Conservation (phyloP, 805 yeast genomes). For the Suhomyces kilbournensis region DNA sequence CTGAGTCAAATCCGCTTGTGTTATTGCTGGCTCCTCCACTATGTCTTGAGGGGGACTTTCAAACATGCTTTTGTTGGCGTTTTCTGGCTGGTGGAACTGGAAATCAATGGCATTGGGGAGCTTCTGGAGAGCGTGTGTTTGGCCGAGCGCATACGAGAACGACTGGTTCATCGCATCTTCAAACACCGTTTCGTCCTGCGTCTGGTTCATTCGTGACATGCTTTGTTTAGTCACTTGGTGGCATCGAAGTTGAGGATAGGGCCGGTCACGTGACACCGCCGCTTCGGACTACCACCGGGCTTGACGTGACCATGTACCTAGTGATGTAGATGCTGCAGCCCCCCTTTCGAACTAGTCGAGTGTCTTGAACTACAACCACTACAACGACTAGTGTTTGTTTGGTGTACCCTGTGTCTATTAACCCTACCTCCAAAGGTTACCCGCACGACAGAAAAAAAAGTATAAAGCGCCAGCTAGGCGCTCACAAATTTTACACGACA, state of each 20-base stretch:
- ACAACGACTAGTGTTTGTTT: too few species aligned
- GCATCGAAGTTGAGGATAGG: background rate
- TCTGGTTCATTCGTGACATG: background rate
- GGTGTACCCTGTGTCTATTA: too few species aligned
- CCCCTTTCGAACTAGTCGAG: background rate
- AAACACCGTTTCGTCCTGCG: constrained; percentile 10
- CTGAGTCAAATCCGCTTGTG: background rate
- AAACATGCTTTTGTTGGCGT: background rate
- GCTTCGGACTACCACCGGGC: too few species aligned
- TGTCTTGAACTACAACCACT: too few species aligned
- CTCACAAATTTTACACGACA: background rate
- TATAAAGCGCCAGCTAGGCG: background rate
- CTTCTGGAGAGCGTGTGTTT: constrained; percentile 6
- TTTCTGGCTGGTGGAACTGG: constrained; percentile 3
- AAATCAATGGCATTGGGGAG: constrained; percentile 10
- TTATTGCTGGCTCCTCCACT: background rate
- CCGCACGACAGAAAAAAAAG: background rate
- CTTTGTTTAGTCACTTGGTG: background rate
- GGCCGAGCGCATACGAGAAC: constrained; percentile 1
- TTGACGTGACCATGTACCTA: too few species aligned
- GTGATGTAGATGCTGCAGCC: too few species aligned
- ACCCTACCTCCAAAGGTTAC: background rate
- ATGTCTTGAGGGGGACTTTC: background rate
- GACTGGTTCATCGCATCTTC: constrained; percentile 13
- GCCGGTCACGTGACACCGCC: background rate